phyloP scores from a whole-genome alignment of 2,329 filamentous ascomycete genomes.

The Beauveria sp. region DNA sequence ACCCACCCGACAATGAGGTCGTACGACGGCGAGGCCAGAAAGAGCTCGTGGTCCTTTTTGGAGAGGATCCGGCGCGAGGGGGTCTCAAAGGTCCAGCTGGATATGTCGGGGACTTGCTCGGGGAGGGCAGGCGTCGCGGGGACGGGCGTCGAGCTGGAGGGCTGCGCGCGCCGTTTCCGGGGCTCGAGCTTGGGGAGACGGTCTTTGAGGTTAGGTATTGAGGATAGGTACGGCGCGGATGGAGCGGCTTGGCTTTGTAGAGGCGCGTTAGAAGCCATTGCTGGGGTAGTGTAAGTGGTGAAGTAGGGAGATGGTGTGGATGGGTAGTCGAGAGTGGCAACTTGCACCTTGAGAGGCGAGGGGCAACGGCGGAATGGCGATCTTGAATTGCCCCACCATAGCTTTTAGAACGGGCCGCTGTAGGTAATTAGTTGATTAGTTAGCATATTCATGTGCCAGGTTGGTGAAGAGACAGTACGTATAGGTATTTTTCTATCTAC shows the following conservation, averaged over 20 bases:
- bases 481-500: no score
- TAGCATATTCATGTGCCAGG: neutral
- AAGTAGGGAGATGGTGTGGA: neutral
- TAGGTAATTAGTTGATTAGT: neutral
- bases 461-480: neutral
- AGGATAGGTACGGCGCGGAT: slow-evolving; percentile 9
- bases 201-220: slow-evolving; percentile 34
- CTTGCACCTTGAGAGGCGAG: slow-evolving; percentile 5
- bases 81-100: slow-evolving; percentile 51
- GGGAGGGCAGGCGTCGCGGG: slow-evolving; percentile 71
- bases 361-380: neutral
- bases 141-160: slow-evolving; percentile 52
- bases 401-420: neutral
- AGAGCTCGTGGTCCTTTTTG: slow-evolving; percentile 69
- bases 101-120: slow-evolving; percentile 50
- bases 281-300: neutral
- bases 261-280: slow-evolving; percentile 2
- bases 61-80: slow-evolving; percentile 80
- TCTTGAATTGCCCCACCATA: slow-evolving; percentile 7
- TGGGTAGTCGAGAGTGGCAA: neutral
- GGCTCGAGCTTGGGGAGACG: slow-evolving; percentile 62
- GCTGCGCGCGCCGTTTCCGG: slow-evolving; percentile 45
- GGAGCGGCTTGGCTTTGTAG: slow-evolving; percentile 9
- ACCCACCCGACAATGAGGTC: slow-evolving; percentile 74
- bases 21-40: slow-evolving; percentile 69